A percentile compares a stretch with the other conserved stretches of the same genome.
Conservation (phyloP, 148 eudicot species). For the Suaeda aralocaspica region DNA sequence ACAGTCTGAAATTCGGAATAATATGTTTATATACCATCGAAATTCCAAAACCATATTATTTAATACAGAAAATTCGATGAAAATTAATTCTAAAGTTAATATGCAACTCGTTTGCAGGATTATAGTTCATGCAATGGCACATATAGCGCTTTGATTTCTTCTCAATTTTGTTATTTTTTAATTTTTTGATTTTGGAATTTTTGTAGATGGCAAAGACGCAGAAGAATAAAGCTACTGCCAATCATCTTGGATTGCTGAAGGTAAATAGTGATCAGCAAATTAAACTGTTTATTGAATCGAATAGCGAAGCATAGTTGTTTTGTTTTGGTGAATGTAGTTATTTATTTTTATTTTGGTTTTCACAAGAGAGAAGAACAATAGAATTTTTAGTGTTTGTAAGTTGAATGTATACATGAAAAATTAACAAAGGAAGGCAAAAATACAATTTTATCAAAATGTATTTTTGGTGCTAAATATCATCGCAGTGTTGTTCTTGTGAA, state of each 20-base stretch:
- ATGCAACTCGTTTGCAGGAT: background rate
- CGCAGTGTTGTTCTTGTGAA: too few species aligned
- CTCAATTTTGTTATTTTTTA: background rate
- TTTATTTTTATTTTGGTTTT: background rate
- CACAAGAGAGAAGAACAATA: background rate
- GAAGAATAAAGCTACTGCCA: constrained; percentile 98
- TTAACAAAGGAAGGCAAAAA: too few species aligned
- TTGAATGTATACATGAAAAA: too few species aligned
- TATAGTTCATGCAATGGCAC: background rate
- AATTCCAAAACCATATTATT: background rate
- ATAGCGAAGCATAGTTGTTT: background rate
- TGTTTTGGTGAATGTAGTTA: background rate
- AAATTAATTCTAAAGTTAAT: background rate
- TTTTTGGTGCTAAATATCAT: too few species aligned
- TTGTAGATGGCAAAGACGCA: constrained; percentile 96
- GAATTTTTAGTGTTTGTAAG: too few species aligned
- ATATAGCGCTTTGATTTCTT: background rate
- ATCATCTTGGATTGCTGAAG: constrained; percentile 91
- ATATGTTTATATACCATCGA: background rate
- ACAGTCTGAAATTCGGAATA: background rate
- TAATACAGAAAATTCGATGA: background rate
- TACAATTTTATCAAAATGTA: too few species aligned
- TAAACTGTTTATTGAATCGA: background rate
- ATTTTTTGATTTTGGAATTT: background rate
- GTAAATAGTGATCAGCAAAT: constrained; percentile 28